Base-by-base conservation (phyloP, 106 monocot genomes). In the Apostasia ramifera region DNA sequence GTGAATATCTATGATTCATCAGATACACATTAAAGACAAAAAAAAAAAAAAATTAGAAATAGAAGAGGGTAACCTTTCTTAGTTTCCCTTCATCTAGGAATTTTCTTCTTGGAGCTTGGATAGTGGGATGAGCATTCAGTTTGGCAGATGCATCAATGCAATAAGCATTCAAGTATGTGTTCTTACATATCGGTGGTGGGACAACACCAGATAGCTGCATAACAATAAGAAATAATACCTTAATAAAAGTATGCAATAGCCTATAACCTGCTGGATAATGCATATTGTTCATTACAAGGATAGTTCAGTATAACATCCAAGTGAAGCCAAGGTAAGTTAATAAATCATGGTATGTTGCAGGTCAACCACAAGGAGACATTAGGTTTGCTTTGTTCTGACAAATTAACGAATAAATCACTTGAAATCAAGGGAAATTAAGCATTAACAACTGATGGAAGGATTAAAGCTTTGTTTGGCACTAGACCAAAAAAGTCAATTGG, bases 41-140 rank as follows among this genome's bases (percentile, higher is more conserved):
- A 57, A 48, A 54, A 37, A 58, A 66, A 51, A 48, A 12, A 42
- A 8, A 61, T 53, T 42, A 44, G 9, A 0, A 72, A 61, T 8
- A 13, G 1, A 61, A 53, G 5, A 57, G 6, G 11, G 15, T 55
- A 45, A 92, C 95, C 89, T 92, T 97, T 47, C 92, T 79, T 45
- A 97, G 63, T 76, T 90, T 92, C 58, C 89, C 89, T 73, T 92
- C 97, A 79, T 97, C 97, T 77, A 97, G 53, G 26, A 87, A 74
- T 47, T 92, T 97, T 77, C 86, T 92, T 72, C 89, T 80, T 38
- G 85, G 85, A 51, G 72, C 73, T 77, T 82, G 89, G 79, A 76
- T 71, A 43, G 79, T 63, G 63, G 70, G 76, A 84, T 92, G 87
- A 47, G 72, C 59, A 70, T 76, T 81, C 43, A 71, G 69, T 60